These are phyloP conservation scores for Acanthamoeba divionensis DNA, from an alignment of 208 protist species.

Conservation along the genomic window DNA sequence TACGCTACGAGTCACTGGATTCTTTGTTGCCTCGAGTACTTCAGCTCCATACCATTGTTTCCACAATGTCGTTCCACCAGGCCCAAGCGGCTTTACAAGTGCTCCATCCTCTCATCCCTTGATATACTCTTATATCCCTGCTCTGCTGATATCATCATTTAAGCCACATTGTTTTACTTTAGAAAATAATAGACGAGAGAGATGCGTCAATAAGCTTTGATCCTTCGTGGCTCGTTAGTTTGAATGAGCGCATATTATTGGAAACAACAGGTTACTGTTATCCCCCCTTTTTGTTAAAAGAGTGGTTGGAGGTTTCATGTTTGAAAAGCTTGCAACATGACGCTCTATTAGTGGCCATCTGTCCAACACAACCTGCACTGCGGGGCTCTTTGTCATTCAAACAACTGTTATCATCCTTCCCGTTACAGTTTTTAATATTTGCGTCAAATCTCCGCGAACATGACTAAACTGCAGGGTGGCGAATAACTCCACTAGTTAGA, in stretches of 20 bases:
- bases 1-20: not conserved
- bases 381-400: not conserved
- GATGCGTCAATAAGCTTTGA: slow-evolving; percentile 65
- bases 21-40: not conserved
- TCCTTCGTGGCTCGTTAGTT: slow-evolving; percentile 53
- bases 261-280: slow-evolving; percentile 40
- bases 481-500: slow-evolving; percentile 52
- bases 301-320: not conserved
- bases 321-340: no score
- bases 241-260: slow-evolving; percentile 62
- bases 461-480: not conserved
- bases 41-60: slow-evolving; percentile 1
- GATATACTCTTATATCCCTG: not conserved
- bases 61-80: not conserved
- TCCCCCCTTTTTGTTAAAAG: not conserved
- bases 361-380: no score
- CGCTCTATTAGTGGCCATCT: no score
- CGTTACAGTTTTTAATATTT: not conserved
- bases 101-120: not conserved
- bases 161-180: not conserved
- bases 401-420: not conserved
- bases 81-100: not conserved
- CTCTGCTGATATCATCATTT: not conserved
- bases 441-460: no score
- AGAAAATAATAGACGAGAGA: slow-evolving; percentile 61